Conservation (phyloP, 2,329 filamentous ascomycete species). For the Cladosporium halotolerans region DNA sequence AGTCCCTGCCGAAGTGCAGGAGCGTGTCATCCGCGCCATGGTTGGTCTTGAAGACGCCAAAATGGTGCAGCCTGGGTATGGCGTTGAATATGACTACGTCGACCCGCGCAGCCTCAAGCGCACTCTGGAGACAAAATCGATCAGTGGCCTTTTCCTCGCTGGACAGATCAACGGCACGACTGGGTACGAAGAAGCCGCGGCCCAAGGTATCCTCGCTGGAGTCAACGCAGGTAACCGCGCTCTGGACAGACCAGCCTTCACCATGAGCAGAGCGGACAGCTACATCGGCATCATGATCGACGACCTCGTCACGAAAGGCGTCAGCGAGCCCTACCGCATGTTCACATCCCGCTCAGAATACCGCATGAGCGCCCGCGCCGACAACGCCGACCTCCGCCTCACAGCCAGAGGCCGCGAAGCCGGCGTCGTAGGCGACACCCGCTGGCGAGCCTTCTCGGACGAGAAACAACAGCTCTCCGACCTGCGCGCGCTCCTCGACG, state of each 20-base stretch:
- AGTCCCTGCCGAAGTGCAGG: conserved; percentile 80
- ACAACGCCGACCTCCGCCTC: conserved; percentile 87
- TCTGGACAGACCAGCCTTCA: conserved; percentile 57
- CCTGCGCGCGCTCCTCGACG: conserved; percentile 56
- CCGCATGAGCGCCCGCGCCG: conserved; percentile 82
- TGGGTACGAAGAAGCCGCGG: conserved; percentile 94
- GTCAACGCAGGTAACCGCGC: conserved; percentile 87
- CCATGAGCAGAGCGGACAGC: conserved; percentile 73
- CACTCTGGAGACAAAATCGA: conserved; percentile 91
- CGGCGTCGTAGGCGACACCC: conserved; percentile 70
- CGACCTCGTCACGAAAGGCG: conserved; percentile 92
- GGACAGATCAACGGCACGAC: conserved; percentile 98
- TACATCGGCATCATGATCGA: conserved; percentile 99
- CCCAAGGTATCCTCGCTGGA: conserved; percentile 85
- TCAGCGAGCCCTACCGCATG: conserved; percentile 96
- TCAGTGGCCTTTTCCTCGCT: conserved; percentile 80
- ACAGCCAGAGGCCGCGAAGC: conserved; percentile 70
- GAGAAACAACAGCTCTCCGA: conserved; percentile 62
- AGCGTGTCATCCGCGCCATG: conserved; percentile 77
- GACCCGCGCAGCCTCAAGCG: conserved; percentile 81
- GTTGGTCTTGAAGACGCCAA: conserved; percentile 78
- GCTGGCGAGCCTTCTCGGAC: conserved; percentile 66
- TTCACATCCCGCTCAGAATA: conserved; percentile 96
- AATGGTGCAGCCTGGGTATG: conserved; percentile 94
- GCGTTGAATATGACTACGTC: conserved; percentile 97